These are phyloP conservation scores for Trichophyton schoenleinii DNA, from an alignment of 2,329 filamentous ascomycete genomes.

Conservation along the genomic window DNA sequence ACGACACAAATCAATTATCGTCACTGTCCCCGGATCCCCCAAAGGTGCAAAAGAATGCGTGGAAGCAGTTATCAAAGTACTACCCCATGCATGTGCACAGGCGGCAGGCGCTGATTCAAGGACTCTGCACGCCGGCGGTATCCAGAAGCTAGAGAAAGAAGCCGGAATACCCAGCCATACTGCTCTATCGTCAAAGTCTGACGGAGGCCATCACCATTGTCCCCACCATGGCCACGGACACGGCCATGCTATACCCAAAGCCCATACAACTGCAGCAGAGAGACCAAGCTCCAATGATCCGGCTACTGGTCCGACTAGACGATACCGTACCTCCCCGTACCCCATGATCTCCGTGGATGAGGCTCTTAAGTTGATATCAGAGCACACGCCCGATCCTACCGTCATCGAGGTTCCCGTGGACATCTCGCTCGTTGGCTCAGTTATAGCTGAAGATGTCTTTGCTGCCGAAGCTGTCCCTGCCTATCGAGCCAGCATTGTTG, in stretches of 20 bases:
- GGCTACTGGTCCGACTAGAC: conserved; percentile 47
- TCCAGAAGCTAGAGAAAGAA: conserved; percentile 72
- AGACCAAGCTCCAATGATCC: conserved; percentile 48
- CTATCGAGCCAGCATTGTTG: conserved; percentile 90
- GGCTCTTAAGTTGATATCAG: conserved; percentile 59
- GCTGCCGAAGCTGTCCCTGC: conserved; percentile 78
- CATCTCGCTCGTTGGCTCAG: conserved; percentile 55
- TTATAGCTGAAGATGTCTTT: conserved; percentile 71
- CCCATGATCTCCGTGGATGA: conserved; percentile 81
- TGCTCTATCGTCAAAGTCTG: conserved; percentile 12
- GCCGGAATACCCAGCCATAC: conserved; percentile 46
- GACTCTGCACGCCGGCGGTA: conserved; percentile 62
- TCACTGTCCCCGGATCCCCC: conserved; percentile 86
- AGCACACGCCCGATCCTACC: conserved; percentile 55
- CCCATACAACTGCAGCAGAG: conserved; percentile 57
- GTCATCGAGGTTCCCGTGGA: conserved; percentile 50
- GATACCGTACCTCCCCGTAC: conserved; percentile 78
- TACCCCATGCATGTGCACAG: conserved; percentile 91
- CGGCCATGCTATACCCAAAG: conserved; percentile 50
- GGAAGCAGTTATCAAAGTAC: conserved; percentile 71
- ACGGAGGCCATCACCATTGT: conserved; percentile 26
- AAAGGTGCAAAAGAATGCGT: conserved; percentile 94
- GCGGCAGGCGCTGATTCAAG: conserved; percentile 74
- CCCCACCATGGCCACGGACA: conserved; percentile 48
- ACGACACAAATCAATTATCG: conserved; percentile 64